phyloP scores from a whole-genome alignment of 495 filamentous ascomycete genomes.

The Aspergillus bertholletiae region DNA sequence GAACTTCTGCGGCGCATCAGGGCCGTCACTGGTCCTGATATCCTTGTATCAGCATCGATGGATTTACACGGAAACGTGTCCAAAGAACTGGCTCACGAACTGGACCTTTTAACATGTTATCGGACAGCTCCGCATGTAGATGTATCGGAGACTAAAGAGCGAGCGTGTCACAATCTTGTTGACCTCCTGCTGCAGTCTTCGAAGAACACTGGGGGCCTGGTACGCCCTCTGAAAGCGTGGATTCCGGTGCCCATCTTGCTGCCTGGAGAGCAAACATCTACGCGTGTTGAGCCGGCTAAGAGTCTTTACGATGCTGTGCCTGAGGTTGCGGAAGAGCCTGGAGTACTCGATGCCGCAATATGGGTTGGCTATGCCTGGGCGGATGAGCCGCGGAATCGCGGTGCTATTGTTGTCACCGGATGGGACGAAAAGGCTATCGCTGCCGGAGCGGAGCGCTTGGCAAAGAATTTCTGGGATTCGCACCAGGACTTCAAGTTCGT shows the following conservation, averaged over 20 bases:
- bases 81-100: constrained; percentile 44
- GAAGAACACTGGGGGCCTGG: not conserved
- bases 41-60: constrained; percentile 54
- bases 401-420: constrained; percentile 50
- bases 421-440: constrained; percentile 38
- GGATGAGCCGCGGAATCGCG: constrained; percentile 54
- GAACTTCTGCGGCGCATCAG: constrained; percentile 50
- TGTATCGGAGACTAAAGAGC: constrained; percentile 48
- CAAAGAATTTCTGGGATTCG: constrained; percentile 47
- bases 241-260: constrained; percentile 51
- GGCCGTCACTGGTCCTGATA: constrained; percentile 41
- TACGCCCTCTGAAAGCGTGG: constrained; percentile 53
- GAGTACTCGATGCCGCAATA: constrained; percentile 51
- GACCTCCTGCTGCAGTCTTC: constrained; percentile 25
- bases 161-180: constrained; percentile 51
- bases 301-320: constrained; percentile 50
- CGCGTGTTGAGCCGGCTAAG: constrained; percentile 51
- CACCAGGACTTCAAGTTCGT: constrained; percentile 50
- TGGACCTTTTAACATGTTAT: constrained; percentile 54
- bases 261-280: constrained; percentile 57
- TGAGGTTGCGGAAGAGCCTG: constrained; percentile 34
- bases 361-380: constrained; percentile 63
- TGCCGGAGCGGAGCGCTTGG: constrained; percentile 41
- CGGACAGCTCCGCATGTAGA: constrained; percentile 55
- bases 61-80: constrained; percentile 59